Conservation (phyloP, 31 red algal species). For the Bonnemaisonia californica region DNA sequence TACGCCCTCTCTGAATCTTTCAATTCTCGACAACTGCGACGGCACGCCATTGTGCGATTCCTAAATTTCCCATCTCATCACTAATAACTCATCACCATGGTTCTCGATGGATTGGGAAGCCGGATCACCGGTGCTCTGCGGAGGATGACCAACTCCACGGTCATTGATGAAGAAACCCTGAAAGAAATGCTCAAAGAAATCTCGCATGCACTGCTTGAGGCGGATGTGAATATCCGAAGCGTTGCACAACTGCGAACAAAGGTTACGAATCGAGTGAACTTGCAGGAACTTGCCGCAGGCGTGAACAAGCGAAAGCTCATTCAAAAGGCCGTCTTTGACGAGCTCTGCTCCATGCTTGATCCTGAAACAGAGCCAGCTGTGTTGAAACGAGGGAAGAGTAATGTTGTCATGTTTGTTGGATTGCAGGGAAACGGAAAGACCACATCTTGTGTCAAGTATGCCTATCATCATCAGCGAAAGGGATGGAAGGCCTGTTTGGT, state of each 20-base stretch:
- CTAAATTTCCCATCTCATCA: too few species aligned
- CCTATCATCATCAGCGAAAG: slow-evolving; percentile 89
- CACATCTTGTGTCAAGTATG: slow-evolving; percentile 95
- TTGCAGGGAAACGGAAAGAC: slow-evolving; percentile 99
- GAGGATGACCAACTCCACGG: slow-evolving; percentile 82
- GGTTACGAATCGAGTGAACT: slow-evolving; percentile 78
- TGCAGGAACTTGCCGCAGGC: slow-evolving; percentile 82
- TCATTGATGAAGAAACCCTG: slow-evolving; percentile 83
- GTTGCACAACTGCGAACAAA: slow-evolving; percentile 78
- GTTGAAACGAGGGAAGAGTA: slow-evolving; percentile 75
- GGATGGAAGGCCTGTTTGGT: slow-evolving; percentile 91
- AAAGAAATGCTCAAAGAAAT: slow-evolving; percentile 94
- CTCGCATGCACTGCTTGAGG: slow-evolving; percentile 87
- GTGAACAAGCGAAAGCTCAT: slow-evolving; percentile 94
- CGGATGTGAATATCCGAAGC: slow-evolving; percentile 92
- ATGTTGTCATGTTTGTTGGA: slow-evolving; percentile 98
- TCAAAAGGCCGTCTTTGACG: slow-evolving; percentile 95
- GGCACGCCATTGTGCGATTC: too few species aligned
- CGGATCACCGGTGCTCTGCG: slow-evolving; percentile 85
- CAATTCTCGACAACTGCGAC: too few species aligned
- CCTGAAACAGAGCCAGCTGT: slow-evolving; percentile 67
- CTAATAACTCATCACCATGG: slow-evolving; percentile 67
- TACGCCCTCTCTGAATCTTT: too few species aligned
- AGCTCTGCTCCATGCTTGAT: slow-evolving; percentile 93
- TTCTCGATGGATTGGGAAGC: slow-evolving; percentile 86